phyloP scores from a whole-genome alignment of 257 asterid genomes.

The Nicotiana paniculata region DNA sequence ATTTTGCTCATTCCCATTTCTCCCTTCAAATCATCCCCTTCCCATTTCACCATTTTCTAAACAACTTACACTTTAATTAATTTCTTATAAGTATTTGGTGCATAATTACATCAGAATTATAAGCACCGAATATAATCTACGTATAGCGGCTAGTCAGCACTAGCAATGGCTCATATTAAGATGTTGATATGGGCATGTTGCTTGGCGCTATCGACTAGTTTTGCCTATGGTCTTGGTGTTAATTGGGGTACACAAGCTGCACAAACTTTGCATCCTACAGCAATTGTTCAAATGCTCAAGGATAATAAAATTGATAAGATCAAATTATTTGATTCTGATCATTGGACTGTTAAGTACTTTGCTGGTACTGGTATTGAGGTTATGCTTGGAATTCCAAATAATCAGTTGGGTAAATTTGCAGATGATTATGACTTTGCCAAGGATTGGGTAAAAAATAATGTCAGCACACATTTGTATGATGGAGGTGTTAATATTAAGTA shows the following conservation, averaged over 20 bases:
- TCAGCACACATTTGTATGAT: constrained; percentile 34
- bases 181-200: constrained; percentile 6
- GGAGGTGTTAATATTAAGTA: constrained; percentile 69
- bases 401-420: constrained; percentile 36
- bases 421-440: constrained; percentile 40
- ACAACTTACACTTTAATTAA: neutral
- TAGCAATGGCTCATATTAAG: constrained; percentile 12
- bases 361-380: constrained; percentile 70
- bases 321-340: constrained; percentile 57
- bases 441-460: constrained; percentile 57
- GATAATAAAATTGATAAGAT: constrained; percentile 48
- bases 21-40: neutral
- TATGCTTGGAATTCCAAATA: constrained; percentile 79
- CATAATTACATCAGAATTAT: neutral
- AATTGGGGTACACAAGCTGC: constrained; percentile 74
- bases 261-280: constrained; percentile 34
- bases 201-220: constrained; percentile 5
- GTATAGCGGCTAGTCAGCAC: neutral
- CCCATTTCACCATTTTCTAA: neutral
- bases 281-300: constrained; percentile 41
- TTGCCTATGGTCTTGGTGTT: constrained; percentile 43
- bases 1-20: neutral
- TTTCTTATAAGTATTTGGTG: neutral
- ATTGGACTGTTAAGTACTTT: constrained; percentile 38
- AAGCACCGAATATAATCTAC: neutral